Base-by-base conservation (phyloP, 108 stramenopile species). In the Cylindrotheca closterium region DNA sequence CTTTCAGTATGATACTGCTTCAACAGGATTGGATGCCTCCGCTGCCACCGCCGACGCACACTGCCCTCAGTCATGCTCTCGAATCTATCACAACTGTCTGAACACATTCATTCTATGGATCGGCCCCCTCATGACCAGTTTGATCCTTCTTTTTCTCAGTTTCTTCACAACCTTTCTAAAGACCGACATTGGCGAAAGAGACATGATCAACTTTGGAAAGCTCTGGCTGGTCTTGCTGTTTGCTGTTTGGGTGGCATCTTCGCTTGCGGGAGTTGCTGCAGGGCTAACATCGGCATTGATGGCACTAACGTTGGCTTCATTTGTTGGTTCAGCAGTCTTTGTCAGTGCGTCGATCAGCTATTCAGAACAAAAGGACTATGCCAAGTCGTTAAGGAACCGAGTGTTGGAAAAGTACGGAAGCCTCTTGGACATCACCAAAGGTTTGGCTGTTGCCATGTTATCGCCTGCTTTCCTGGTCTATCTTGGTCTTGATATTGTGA, bases 61-160 rank as follows among this genome's bases (percentile, higher is more conserved):
- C n/a, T 51, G 51, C 22, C 51, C 51, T 28, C 28, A 66, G 21
- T 47, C 58, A 49, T 42, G 37, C 15, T 7, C 37, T 7, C 10
- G 10, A 10, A 69, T 81, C 4, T 81, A 81, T 52, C 64, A 70
- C 26, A 57, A 56, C 12, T 84, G 83, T 55, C 33, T 46, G 18
- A 78, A 80, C 64, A 65, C 69, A 30, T 76, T 81, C 55, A 66
- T 84, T 31, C 56, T 84, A 37, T 84, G 83, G 83, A 55, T 34
- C 24, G 77, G 77, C 10, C 83, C 83, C 24, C 24, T 79, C 3
- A 34, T 84, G 45, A 67, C 79, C 28, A 61, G 73, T 55, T 26
- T 81, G 18, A 47, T 45, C 10, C 60, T 84, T 52, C 24, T 81
- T 23, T 81, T 81, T 58, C 60, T 79, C 2, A 55, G 77, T 25